phyloP scores from a whole-genome alignment of 2,329 filamentous ascomycete species.

The Basipetospora sp. region DNA sequence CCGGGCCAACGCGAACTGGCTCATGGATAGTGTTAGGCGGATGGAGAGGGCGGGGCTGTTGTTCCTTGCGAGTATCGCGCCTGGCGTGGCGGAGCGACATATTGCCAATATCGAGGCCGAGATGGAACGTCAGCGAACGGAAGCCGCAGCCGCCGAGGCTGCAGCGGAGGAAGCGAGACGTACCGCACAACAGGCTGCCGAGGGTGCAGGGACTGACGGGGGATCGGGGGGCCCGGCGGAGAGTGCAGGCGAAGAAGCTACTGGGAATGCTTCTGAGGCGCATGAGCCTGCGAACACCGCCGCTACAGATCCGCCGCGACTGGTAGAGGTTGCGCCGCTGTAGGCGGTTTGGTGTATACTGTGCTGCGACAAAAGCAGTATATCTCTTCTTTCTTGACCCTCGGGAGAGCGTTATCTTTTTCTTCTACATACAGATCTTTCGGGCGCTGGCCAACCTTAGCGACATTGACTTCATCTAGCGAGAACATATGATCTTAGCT shows the following conservation, averaged over 20 bases:
- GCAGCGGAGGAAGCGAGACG: conserved; percentile 15
- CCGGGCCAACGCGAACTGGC: conserved; percentile 31
- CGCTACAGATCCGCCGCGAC: too few relatives aligned
- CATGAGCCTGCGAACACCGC: too few relatives aligned
- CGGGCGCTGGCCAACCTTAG: too few relatives aligned
- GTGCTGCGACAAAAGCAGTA: too few relatives aligned
- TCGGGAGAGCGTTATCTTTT: too few relatives aligned
- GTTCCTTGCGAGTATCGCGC: conserved; percentile 51
- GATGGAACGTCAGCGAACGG: conserved; percentile 29
- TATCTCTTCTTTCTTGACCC: too few relatives aligned
- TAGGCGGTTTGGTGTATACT: too few relatives aligned
- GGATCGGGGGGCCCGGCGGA: conserved; percentile 9
- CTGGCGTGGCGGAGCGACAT: conserved; percentile 50
- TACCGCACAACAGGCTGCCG: conserved; percentile 12
- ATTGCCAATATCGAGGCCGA: conserved; percentile 44
- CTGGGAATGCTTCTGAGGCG: too few relatives aligned
- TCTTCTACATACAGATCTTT: too few relatives aligned
- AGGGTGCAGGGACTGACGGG: conserved; percentile 12
- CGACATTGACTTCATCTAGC: too few relatives aligned
- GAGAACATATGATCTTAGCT: too few relatives aligned
- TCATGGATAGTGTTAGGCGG: conserved; percentile 35
- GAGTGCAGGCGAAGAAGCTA: neutral
- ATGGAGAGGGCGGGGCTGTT: conserved; percentile 46
- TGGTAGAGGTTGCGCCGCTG: too few relatives aligned
- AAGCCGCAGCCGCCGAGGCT: conserved; percentile 24